phyloP scores from a whole-genome alignment of 345 rosid genomes.

The Populus nigra region DNA sequence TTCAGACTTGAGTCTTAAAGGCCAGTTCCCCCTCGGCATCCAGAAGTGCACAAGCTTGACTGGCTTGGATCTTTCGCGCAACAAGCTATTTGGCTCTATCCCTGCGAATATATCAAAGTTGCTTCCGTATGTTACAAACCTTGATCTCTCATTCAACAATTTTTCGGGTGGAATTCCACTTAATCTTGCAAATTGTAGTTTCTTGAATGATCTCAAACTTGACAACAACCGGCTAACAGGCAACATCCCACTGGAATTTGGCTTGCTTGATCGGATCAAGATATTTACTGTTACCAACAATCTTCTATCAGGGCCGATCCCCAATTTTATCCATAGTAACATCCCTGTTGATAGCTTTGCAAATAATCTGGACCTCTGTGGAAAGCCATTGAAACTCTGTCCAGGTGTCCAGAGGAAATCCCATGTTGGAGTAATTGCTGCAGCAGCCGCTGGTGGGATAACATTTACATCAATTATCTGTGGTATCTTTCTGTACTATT shows the following conservation, averaged over 20 bases:
- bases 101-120: conserved; percentile 38
- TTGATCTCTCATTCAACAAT: conserved; percentile 67
- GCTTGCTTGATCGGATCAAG: conserved; percentile 49
- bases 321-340: neutral
- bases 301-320: conserved; percentile 61
- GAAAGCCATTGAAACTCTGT: conserved; percentile 48
- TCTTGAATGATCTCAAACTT: conserved; percentile 62
- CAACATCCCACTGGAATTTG: conserved; percentile 50
- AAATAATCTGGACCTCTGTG: conserved; percentile 68
- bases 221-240: conserved; percentile 61
- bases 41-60: conserved; percentile 52
- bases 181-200: conserved; percentile 41
- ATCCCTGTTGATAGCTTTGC: conserved; percentile 19
- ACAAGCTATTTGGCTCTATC: conserved; percentile 55
- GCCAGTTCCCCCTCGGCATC: conserved; percentile 59
- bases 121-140: conserved; percentile 28
- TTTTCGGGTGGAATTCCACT: conserved; percentile 65
- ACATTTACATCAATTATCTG: conserved; percentile 59
- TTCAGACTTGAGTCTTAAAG: conserved; percentile 58
- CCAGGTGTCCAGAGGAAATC: conserved; percentile 5
- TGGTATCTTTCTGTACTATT: conserved; percentile 47
- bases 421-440: conserved; percentile 43
- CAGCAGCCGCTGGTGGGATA: conserved; percentile 69
- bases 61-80: conserved; percentile 70
- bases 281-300: conserved; percentile 56